Evolutionary conservation across 1,284 basidiomycete genomes (phyloP), one percentile per base, ranked within the genome.

Genomic region (Sanguinoderma infundibulare): DNA sequence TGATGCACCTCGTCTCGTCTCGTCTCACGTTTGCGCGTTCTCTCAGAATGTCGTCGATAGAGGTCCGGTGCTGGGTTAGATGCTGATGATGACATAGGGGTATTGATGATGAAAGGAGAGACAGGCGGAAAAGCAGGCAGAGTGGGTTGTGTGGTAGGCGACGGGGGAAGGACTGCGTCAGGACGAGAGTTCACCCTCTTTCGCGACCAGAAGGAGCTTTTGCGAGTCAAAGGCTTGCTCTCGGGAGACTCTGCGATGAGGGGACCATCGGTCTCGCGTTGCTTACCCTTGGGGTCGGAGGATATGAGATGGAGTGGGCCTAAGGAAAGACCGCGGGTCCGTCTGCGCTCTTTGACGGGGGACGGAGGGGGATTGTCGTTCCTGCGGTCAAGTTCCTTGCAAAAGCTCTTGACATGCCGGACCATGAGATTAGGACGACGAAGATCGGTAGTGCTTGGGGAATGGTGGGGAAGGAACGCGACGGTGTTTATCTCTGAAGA

Each of bases 131-230:
- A 68, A 8, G 74, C 69, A 42, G 85, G 86, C 53, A 87, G 78
- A 1, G 78, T 77, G 0, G 78, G 77, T 22, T 65, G 67, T 40
- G 68, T 63, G 22, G 63, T 69, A n/a, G 67, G 72, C 42, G 66
- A 53, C 34, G 75, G 72, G 38, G 66, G 49, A 5, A 59, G 53
- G 20, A 71, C 62, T 47, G 65, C 36, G 14, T 68, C 72, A 53
- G 57, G 67, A 46, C 69, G 67, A 14, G 74, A 76, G 47, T 75
- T 67, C 54, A 74, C 65, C 65, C 76, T 69, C 63, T 73, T 83
- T 22, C 82, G 75, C 30, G 75, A 77, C 82, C 83, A 84, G 62
- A 85, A 84, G 0, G 83, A 91, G 22, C 85, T 69, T 70, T 83
- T 85, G 53, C 86, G 82, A 35, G 78, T 73, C 46, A 89, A 68